Base-by-base conservation (phyloP, 2,329 filamentous ascomycete genomes). In the Apiospora rasikravindrae region DNA sequence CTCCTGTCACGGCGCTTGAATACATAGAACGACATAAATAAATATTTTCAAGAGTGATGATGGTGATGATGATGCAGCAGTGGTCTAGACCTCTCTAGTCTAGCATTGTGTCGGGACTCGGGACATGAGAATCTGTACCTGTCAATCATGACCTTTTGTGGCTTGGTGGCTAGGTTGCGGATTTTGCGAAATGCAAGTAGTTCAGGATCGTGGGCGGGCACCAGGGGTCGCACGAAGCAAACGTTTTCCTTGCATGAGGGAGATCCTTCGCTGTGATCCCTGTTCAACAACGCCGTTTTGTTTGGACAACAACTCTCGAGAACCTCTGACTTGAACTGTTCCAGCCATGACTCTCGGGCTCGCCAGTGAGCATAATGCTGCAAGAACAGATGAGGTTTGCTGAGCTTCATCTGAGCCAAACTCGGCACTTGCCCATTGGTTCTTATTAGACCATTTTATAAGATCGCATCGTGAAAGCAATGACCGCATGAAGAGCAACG, bases 181-280 rank as follows among this genome's bases (percentile, higher is more conserved):
- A 51, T 51, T 26, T 26, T 8, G 33, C 57, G 22, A 64, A n/a
- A 64, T 64, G 57, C 57, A 64, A 40, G 57, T 64, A 33, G n/a
- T 64, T 64, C 33, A 64, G 57, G 57, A 64, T 64, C 57, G 57
- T 33, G 57, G 33, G 57, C 33, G 57, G 57, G 19, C 57, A 37
- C 33, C 57, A 64, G 53, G 57, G 57, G 57, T 64, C 57, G 22
- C 57, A 64, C 57, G 57, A n/a, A 64, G 57, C 22, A 64, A 40
- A 22, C 29, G 24, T 26, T 22, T 37, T 4, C 53, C 51, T 33
- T 22, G 51, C 26, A 33, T 22, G 13, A 5, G 51, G 26, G 26
- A 19, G 51, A 53, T 14, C 51, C 13, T 33, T 29, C 26, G 33
- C 29, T 37, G 16, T 33, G 26, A 61, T 37, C 53, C 53, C 33